Evolutionary conservation across 768 basidiomycete genomes (phyloP), one percentile per base, ranked within the genome.

Genomic region (Rhizopogon sp.): DNA sequence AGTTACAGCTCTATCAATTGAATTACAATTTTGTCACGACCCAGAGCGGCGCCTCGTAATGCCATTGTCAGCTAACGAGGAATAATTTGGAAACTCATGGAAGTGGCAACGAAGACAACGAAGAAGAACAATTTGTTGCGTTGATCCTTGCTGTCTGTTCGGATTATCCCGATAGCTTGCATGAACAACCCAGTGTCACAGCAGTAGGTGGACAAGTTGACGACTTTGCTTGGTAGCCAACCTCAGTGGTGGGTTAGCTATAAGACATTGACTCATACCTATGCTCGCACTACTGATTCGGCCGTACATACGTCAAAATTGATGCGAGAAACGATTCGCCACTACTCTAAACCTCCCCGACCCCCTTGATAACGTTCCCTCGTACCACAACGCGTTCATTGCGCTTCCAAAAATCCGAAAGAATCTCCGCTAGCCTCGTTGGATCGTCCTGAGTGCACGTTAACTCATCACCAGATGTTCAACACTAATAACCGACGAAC

Each of bases 401-500:
- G 54, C 95, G 73, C 64, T 78, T 82, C 94, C 93, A 97, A 66
- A 98, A 99, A 52, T 90, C 88, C 5, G 91, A 80, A 54, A 98
- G 63, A 25, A 90, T 82, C 59, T 88, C 84, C 3, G 95, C 93
- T 9, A 94, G 71, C 20, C 79, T 78, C 6, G 77, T 82, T 0
- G 96, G 96, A 64, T 95, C 84, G 64, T 99, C 96, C 90, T 97
- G 64, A 9, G 40, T n/a, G 54, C 51, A 31, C 35, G 39, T 47
- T 13, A 47, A 17, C 13, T 14, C 17, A 55, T 39, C 31, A 43
- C 20, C 25, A 50, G n/a, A 39, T 35, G 10, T 33, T 39, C n/a
- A 54, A 22, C 11, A 43, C 42, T 35, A 53, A 17, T 16, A 29
- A 41, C 50, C 20, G 11, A 66, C 81, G 43, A 53, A 93, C 93